Evolutionary conservation across 306 rosid species (phyloP).

Genomic region (Crotalaria pallida): DNA sequence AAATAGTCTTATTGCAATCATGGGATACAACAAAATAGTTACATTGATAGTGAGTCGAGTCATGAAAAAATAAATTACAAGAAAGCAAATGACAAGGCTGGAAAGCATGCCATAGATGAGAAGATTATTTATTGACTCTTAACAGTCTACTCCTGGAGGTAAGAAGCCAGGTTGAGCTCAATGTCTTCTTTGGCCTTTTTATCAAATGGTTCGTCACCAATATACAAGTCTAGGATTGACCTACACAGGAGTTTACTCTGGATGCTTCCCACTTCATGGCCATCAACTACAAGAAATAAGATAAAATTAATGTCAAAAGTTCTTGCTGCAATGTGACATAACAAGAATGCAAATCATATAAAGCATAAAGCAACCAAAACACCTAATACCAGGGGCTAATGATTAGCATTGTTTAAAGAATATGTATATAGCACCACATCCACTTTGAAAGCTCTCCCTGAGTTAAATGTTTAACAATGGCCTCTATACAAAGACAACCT

Average conservation of each 20-base stretch:
- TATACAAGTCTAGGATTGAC: conserved; percentile 71
- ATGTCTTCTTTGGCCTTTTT: conserved; percentile 78
- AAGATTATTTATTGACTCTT: conserved; percentile 6
- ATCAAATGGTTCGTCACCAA: conserved; percentile 90
- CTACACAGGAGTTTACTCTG: conserved; percentile 73
- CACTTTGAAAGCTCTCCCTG: neutral
- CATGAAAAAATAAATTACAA: conserved; percentile 1
- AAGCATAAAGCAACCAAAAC: neutral
- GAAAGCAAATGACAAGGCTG: neutral
- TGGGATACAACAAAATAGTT: conserved; percentile 1
- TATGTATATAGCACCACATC: neutral
- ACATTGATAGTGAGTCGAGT: neutral
- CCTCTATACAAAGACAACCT: neutral
- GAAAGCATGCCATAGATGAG: neutral
- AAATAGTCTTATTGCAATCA: neutral
- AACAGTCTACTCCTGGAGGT: conserved; percentile 33
- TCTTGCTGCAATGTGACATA: neutral
- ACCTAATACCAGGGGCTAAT: neutral
- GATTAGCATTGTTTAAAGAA: neutral
- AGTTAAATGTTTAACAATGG: neutral
- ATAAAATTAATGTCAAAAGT: conserved; percentile 1
- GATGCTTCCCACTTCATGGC: conserved; percentile 88
- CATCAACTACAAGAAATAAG: conserved; percentile 61
- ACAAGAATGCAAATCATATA: neutral
- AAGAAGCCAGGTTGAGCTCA: conserved; percentile 50